These are phyloP conservation scores for Paecilomyces sp. DNA, from an alignment of 2,329 filamentous ascomycete genomes.

Conservation along the genomic window DNA sequence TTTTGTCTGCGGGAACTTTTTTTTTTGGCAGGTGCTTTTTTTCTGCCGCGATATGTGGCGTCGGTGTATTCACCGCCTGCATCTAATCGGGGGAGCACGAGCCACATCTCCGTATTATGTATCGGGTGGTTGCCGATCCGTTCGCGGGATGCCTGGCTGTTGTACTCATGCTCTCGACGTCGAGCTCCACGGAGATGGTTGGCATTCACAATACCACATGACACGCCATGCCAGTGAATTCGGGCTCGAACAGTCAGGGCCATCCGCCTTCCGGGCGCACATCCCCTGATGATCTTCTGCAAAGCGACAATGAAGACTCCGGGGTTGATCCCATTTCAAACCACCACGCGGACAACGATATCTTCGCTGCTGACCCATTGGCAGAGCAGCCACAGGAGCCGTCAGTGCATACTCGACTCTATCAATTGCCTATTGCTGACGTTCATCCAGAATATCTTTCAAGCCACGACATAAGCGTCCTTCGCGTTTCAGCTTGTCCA, in stretches of 20 bases:
- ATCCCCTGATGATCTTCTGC: constrained; percentile 2
- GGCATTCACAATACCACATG: constrained; percentile 4
- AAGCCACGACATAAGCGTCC: constrained; percentile 37
- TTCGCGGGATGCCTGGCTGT: not conserved
- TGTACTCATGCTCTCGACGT: not conserved
- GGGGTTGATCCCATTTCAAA: constrained; percentile 14
- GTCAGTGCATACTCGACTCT: not conserved
- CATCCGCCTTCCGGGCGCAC: constrained; percentile 9
- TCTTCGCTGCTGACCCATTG: constrained; percentile 17
- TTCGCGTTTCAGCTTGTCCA: constrained; percentile 33
- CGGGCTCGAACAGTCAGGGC: constrained; percentile 10
- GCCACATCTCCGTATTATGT: constrained; percentile 10
- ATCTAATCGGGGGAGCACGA: constrained; percentile 15
- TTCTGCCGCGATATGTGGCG: constrained; percentile 23
- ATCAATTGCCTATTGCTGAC: constrained; percentile 2
- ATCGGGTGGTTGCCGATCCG: not conserved
- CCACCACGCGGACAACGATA: constrained; percentile 11
- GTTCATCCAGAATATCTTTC: constrained; percentile 28
- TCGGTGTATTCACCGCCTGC: constrained; percentile 22
- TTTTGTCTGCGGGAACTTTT: constrained; percentile 3
- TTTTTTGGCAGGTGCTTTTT: constrained; percentile 5
- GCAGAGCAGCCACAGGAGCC: constrained; percentile 24
- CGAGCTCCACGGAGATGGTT: constrained; percentile 2
- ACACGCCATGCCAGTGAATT: constrained; percentile 19
- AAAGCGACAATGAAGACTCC: constrained; percentile 10